Percentiles rank a stretch among this genome's conserved stretches.
Evolutionary conservation across 2,329 filamentous ascomycete genomes (phyloP).

Genomic region (Hymenoscyphus linearis): DNA sequence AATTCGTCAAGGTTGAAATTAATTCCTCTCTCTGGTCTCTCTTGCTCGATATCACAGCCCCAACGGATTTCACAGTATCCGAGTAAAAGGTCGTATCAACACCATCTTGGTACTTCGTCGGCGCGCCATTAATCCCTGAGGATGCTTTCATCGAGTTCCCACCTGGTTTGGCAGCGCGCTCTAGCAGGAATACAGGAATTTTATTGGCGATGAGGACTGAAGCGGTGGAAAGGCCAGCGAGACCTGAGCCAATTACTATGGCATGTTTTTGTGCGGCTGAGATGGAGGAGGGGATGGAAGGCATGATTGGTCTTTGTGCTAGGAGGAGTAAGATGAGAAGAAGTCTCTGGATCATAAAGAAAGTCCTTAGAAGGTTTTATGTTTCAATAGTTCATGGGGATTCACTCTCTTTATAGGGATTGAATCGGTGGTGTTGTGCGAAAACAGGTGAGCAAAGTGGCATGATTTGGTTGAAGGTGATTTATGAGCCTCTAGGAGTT

Average conservation of each 20-base stretch:
- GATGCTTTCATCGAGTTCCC: slow-evolving; percentile 64
- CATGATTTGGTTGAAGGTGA: neutral
- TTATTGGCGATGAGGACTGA: slow-evolving; percentile 48
- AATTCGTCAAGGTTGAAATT: slow-evolving; percentile 42
- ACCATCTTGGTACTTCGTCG: slow-evolving; percentile 49
- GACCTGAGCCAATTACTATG: slow-evolving; percentile 59
- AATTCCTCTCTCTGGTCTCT: slow-evolving; percentile 37
- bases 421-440: neutral
- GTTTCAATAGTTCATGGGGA: neutral
- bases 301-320: slow-evolving; percentile 6
- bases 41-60: slow-evolving; percentile 26
- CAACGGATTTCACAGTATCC: slow-evolving; percentile 55
- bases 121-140: slow-evolving; percentile 59
- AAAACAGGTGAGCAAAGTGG: neutral
- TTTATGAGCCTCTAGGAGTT: neutral
- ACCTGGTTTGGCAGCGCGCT: slow-evolving; percentile 54
- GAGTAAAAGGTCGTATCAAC: slow-evolving; percentile 42
- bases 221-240: slow-evolving; percentile 57
- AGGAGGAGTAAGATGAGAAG: slow-evolving; percentile 9
- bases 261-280: slow-evolving; percentile 30
- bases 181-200: slow-evolving; percentile 51
- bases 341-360: neutral
- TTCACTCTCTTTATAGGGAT: neutral
- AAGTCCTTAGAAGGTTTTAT: neutral
- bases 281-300: slow-evolving; percentile 5